Evolutionary conservation across 306 rosid genomes (phyloP).

Genomic region (Luffa aegyptiaca): DNA sequence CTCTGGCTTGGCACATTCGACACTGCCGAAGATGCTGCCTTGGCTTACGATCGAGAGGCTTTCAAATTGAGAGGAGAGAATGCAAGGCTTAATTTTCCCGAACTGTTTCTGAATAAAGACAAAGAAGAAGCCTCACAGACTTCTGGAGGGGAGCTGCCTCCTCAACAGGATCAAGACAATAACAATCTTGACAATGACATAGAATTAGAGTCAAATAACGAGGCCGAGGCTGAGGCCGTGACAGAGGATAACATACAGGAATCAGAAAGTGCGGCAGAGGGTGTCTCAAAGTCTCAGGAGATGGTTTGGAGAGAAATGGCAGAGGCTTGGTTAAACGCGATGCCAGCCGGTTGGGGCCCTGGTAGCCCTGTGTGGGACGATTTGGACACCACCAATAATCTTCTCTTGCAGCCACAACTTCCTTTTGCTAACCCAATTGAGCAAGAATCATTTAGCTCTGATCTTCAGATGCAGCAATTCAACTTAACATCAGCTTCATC

Average conservation of each 20-base stretch:
- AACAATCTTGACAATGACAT: slow-evolving; percentile 29
- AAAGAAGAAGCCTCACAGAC: slow-evolving; percentile 14
- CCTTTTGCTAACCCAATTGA: slow-evolving; percentile 32
- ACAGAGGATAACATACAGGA: slow-evolving; percentile 26
- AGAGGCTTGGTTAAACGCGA: slow-evolving; percentile 67
- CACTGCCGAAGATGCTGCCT: slow-evolving; percentile 94
- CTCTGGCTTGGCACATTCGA: slow-evolving; percentile 97
- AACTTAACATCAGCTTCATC: slow-evolving; percentile 19
- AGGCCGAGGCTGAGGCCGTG: slow-evolving; percentile 23
- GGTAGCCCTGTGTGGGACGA: slow-evolving; percentile 97
- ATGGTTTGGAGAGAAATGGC: slow-evolving; percentile 86
- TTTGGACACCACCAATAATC: slow-evolving; percentile 49
- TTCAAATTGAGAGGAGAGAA: slow-evolving; percentile 87
- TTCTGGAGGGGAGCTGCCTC: background rate
- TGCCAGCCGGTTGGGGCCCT: slow-evolving; percentile 92
- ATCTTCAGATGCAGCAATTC: slow-evolving; percentile 28
- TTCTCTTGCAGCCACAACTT: slow-evolving; percentile 40
- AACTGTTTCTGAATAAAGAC: slow-evolving; percentile 48
- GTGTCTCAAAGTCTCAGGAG: slow-evolving; percentile 43
- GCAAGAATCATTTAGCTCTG: slow-evolving; percentile 18
- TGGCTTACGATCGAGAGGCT: slow-evolving; percentile 96
- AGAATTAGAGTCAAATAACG: slow-evolving; percentile 42
- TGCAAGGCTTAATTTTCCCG: slow-evolving; percentile 92
- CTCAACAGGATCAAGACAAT: slow-evolving; percentile 19
- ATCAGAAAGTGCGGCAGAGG: slow-evolving; percentile 1